Base-by-base conservation (phyloP, 2,329 filamentous ascomycete species). In the Microdochium trichocladiopsis region DNA sequence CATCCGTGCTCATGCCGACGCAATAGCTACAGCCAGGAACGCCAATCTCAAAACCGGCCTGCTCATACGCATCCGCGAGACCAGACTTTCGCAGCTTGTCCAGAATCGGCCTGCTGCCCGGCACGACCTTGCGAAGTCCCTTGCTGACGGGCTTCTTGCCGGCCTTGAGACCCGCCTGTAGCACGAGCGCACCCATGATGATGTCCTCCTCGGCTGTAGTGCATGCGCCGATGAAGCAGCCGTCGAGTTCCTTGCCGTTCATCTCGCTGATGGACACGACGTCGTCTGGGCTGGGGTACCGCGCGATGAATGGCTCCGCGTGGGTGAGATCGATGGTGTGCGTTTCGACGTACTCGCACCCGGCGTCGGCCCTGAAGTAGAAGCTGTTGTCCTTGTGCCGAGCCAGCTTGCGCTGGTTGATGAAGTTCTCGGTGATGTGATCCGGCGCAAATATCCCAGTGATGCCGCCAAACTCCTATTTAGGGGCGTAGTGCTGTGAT, bases 211-310 rank as follows among this genome's bases (percentile, higher is more conserved):
- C 70, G 0, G 72, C 63, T 1, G 72, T 75, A 1, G 73, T 76
- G 56, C 72, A 76, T 2, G 73, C 73, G 1, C 73, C 73, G 22
- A 76, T 75, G 56, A 76, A 76, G 50, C 66, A 68, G 2, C 72
- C 73, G 49, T 75, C 70, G 2, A 75, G 58, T 1, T 56, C 16
- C 37, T 61, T 66, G 1, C 60, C 63, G 2, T 54, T 58, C 12
- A 64, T 57, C n/a, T 69, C 64, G 0, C 56, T 57, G 1, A 75
- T 67, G 1, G 72, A 66, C 0, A 73, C 68, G 1, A 76, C 72
- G 41, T 75, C 63, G 53, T 76, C 72, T 4, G 72, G 72, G 2
- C 62, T 67, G 1, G 73, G 72, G 51, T 74, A 72, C 9, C 58
- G 58, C 4, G 73, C 71, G 16, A 75, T 57, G 25, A 66, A 71